Percentiles rank a stretch among this genome's conserved stretches.
phyloP scores from a whole-genome alignment of 768 basidiomycete genomes.

The Mrakia frigida region DNA sequence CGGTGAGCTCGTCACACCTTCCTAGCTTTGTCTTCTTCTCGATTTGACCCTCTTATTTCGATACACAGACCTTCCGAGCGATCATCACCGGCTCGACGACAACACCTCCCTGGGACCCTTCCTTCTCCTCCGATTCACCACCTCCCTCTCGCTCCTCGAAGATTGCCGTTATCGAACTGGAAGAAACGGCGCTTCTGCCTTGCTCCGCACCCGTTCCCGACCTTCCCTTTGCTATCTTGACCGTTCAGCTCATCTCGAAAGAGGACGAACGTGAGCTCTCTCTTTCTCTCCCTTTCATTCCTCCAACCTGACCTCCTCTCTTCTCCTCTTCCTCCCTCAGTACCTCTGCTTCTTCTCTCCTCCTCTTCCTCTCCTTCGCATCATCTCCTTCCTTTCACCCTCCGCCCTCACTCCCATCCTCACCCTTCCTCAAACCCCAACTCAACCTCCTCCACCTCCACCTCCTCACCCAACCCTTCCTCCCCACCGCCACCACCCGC shows the following conservation, averaged over 20 bases:
- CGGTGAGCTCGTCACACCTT: neutral
- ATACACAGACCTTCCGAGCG: neutral
- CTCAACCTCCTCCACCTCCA: neutral
- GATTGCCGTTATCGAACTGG: neutral
- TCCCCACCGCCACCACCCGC: neutral
- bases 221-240: neutral
- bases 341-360: neutral
- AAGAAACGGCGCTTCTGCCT: neutral
- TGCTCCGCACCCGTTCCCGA: neutral
- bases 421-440: neutral
- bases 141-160: neutral
- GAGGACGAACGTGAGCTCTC: slow-evolving; percentile 2
- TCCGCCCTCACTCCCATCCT: neutral
- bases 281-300: no score
- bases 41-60: no score
- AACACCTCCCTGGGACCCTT: neutral
- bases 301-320: no score
- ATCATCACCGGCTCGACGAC: neutral
- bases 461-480: neutral
- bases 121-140: neutral
- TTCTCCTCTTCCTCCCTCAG: neutral
- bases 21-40: neutral
- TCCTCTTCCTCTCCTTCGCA: neutral
- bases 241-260: neutral
- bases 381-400: neutral